Base-by-base conservation (phyloP, 345 rosid genomes). In the Cardamine chenopodiifolia region DNA sequence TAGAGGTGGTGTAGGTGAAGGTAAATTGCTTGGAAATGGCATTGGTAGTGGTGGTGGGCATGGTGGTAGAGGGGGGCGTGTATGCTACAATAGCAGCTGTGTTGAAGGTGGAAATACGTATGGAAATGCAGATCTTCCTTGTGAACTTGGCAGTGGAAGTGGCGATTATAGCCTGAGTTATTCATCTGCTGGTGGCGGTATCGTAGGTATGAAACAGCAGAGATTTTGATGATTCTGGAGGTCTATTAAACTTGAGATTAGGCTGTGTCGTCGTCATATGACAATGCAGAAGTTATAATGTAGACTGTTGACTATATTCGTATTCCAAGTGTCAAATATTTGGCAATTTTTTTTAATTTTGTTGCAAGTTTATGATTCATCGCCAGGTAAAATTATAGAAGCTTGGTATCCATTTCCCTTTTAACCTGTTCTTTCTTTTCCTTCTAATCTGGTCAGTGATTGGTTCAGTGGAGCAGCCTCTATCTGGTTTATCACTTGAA, bases 131-230 rank as follows among this genome's bases (percentile, higher is more conserved):
- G 82, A 86, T 74, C 81, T 92, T 78, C 99, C 99, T 52, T 96
- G 99, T 79, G 98, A 92, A 82, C 98, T 88, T 84, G 99, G 99
- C 74, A 96, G 99, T 84, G 99, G 99, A 84, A 96, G 99, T 83
- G 99, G 99, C 62, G 84, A 85, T 48, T 88, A 84, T 75, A 86
- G 82, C 72, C 79, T 81, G 2, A 71, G 74, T 77, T 81, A 81
- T 77, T 84, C 88, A 35, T 85, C 97, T 78, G 72, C 97, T 31
- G 99, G 99, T 39, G 99, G 99, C 76, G 99, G 99, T 45, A 84
- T 91, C 70, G 79, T 96, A 82, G 95, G 98, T 96, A 85, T 74
- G 82, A 64, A 49, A 50, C 56, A 58, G 65, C 48, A 23, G 45
- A 22, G 22, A 63, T 48, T 19, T 69, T 48, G 52, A 32, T 64